Percentiles rank a stretch among this genome's conserved stretches.
These are phyloP conservation scores for Trypanosoma theileri DNA, from an alignment of 208 protist genomes.

Conservation along the genomic window DNA sequence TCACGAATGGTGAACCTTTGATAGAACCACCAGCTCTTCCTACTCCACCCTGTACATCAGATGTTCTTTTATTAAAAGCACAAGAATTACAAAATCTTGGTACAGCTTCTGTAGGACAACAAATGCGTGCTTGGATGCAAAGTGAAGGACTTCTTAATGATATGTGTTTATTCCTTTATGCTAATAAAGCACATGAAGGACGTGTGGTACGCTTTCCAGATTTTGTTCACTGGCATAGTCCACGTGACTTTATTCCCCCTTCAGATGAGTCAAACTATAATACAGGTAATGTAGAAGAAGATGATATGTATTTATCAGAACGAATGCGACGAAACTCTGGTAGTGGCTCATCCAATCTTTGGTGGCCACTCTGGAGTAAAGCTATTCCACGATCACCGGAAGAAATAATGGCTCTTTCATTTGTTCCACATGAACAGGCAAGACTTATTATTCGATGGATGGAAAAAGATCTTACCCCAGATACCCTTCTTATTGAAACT, in stretches of 20 bases:
- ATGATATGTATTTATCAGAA: constrained; percentile 71
- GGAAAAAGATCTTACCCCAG: constrained; percentile 29
- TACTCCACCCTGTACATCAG: constrained; percentile 54
- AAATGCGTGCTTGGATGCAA: constrained; percentile 51
- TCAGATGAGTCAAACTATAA: neutral
- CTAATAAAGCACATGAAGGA: constrained; percentile 62
- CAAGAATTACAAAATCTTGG: constrained; percentile 46
- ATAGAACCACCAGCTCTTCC: constrained; percentile 56
- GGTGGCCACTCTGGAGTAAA: constrained; percentile 68
- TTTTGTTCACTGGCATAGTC: constrained; percentile 88
- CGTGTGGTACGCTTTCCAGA: constrained; percentile 82
- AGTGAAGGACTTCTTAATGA: constrained; percentile 76
- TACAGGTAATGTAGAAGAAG: constrained; percentile 32
- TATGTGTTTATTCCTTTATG: constrained; percentile 87
- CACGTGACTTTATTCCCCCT: constrained; percentile 64
- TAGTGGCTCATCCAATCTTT: constrained; percentile 44
- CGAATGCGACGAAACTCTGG: constrained; percentile 51
- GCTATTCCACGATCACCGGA: constrained; percentile 53
- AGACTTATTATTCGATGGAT: constrained; percentile 59
- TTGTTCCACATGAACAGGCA: constrained; percentile 49
- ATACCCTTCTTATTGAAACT: constrained; percentile 49
- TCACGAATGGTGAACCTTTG: constrained; percentile 69
- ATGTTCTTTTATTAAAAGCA: constrained; percentile 57
- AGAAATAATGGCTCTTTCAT: constrained; percentile 46
- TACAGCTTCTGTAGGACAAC: constrained; percentile 32